phyloP scores from a whole-genome alignment of 2,329 filamentous ascomycete species.

The Colletotrichum cereale region DNA sequence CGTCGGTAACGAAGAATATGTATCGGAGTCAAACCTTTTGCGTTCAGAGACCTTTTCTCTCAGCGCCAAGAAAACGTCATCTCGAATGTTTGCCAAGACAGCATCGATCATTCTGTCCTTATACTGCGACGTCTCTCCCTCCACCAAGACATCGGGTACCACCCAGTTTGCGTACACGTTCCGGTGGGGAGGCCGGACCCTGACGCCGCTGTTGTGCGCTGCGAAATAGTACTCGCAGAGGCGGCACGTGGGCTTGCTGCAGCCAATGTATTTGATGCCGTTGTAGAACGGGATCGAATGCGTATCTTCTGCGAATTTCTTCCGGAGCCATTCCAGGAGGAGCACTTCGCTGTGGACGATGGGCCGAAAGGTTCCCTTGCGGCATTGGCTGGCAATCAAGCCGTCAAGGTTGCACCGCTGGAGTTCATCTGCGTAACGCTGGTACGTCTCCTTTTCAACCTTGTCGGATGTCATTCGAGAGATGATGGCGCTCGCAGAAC shows the following conservation, averaged over 20 bases:
- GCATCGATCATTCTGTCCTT: constrained; percentile 16
- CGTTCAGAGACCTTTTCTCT: constrained; percentile 25
- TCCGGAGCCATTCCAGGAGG: constrained; percentile 29
- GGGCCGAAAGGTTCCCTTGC: constrained; percentile 19
- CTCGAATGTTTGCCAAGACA: constrained; percentile 15
- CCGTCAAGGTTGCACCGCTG: constrained; percentile 7
- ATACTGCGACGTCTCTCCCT: not conserved
- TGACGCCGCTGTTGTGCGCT: constrained; percentile 31
- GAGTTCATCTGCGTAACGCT: not conserved
- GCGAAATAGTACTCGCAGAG: constrained; percentile 43
- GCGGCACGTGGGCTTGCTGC: constrained; percentile 44
- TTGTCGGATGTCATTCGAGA: constrained; percentile 40
- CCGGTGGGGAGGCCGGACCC: constrained; percentile 36
- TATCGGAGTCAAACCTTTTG: constrained; percentile 26
- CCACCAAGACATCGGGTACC: constrained; percentile 30
- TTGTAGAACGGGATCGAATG: constrained; percentile 27
- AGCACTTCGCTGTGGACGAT: constrained; percentile 41
- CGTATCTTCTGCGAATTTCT: not conserved
- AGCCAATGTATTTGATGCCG: constrained; percentile 42
- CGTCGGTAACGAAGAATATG: constrained; percentile 7
- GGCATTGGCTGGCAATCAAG: not conserved
- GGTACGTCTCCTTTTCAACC: not conserved
- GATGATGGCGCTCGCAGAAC: constrained; percentile 42
- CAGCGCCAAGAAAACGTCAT: constrained; percentile 14
- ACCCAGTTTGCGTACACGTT: constrained; percentile 42